phyloP scores from a whole-genome alignment of 2,329 filamentous ascomycete species.

The Ramularia collo-cygni region DNA sequence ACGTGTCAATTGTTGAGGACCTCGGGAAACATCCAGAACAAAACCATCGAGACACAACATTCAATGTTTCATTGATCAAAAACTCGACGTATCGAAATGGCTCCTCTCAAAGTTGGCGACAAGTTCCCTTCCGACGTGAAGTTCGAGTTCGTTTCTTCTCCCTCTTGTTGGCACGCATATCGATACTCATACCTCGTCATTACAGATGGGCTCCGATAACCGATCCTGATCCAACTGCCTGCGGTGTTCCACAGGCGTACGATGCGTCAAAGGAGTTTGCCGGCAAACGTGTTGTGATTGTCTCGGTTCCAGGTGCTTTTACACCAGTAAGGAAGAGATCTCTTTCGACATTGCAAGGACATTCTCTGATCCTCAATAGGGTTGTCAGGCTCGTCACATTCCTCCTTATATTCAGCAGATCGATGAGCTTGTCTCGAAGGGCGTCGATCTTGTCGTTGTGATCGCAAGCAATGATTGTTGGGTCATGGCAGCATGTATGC shows the following conservation, averaged over 20 bases:
- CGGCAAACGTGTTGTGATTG: conserved; percentile 64
- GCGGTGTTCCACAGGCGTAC: conserved; percentile 71
- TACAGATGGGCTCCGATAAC: conserved; percentile 69
- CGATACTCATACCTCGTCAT: neutral
- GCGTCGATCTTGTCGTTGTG: conserved; percentile 73
- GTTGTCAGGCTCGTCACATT: conserved; percentile 74
- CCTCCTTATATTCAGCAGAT: conserved; percentile 71
- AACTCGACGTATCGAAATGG: conserved; percentile 49
- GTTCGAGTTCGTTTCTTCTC: conserved; percentile 54
- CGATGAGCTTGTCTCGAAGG: conserved; percentile 66
- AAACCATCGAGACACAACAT: too few species aligned
- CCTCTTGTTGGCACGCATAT: conserved; percentile 2
- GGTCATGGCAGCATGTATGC: conserved; percentile 63
- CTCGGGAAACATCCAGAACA: too few species aligned
- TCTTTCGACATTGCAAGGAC: conserved; percentile 48
- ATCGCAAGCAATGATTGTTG: conserved; percentile 79
- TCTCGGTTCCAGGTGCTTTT: conserved; percentile 55
- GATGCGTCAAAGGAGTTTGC: conserved; percentile 71
- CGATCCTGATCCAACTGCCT: conserved; percentile 64
- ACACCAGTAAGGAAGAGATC: too few species aligned
- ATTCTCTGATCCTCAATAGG: too few species aligned
- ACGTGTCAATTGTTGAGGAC: too few species aligned
- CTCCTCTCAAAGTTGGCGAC: conserved; percentile 72
- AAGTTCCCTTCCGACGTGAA: conserved; percentile 71
- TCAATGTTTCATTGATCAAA: too few species aligned